Evolutionary conservation across 169 alveolate species (phyloP).

Genomic region (Hepatocystis sp.): DNA sequence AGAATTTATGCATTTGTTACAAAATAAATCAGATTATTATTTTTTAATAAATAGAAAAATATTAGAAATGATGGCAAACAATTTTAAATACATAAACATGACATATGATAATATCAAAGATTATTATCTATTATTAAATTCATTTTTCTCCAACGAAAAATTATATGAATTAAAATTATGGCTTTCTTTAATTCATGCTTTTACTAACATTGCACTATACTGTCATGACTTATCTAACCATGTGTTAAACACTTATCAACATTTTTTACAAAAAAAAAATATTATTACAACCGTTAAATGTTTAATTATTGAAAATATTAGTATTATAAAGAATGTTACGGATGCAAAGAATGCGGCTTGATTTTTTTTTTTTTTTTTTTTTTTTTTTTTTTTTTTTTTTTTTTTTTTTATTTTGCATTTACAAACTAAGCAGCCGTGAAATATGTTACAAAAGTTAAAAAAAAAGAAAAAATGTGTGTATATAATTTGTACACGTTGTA

Average conservation of each 20-base stretch:
- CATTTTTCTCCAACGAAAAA: slow-evolving; percentile 26
- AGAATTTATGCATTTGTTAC: slow-evolving; percentile 23
- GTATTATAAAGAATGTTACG: slow-evolving; percentile 27
- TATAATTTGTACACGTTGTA: too few species aligned
- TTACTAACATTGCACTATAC: slow-evolving; percentile 54
- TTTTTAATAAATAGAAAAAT: slow-evolving; percentile 28
- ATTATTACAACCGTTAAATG: slow-evolving; percentile 11
- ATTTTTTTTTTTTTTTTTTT: too few species aligned
- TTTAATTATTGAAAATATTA: slow-evolving; percentile 18
- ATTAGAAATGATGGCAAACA: slow-evolving; percentile 13
- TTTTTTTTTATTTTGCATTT: too few species aligned
- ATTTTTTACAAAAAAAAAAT: slow-evolving; percentile 13
- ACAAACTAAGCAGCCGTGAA: too few species aligned
- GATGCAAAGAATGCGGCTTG: slow-evolving; percentile 1
- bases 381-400: too few species aligned
- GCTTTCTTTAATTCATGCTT: slow-evolving; percentile 64
- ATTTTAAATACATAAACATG: slow-evolving; percentile 27
- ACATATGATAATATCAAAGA: slow-evolving; percentile 31
- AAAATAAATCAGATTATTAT: slow-evolving; percentile 18
- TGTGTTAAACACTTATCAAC: slow-evolving; percentile 15
- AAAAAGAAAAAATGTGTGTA: too few species aligned
- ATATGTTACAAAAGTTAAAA: too few species aligned
- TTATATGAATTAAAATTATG: slow-evolving; percentile 28
- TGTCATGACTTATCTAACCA: slow-evolving; percentile 29
- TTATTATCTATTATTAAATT: slow-evolving; percentile 44